phyloP scores from a whole-genome alignment of 148 eudicot genomes.

The Vaccinium vitisidaea region DNA sequence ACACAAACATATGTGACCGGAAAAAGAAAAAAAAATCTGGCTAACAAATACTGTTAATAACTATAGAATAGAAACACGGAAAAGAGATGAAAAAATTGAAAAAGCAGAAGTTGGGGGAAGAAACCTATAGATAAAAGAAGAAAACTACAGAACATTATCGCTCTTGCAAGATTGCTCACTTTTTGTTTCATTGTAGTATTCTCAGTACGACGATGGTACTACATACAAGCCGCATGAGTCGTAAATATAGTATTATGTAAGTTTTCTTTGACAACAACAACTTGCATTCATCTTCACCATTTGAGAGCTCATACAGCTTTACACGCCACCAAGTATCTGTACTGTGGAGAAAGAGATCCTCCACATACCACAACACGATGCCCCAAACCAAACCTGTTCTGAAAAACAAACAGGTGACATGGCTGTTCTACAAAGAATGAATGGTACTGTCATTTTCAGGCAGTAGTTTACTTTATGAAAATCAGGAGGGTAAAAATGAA shows the following conservation, averaged over 20 bases:
- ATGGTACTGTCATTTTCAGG: neutral
- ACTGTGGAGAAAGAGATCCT: neutral
- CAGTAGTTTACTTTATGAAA: neutral
- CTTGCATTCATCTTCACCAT: neutral
- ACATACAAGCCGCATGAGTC: neutral
- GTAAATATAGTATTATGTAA: neutral
- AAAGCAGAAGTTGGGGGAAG: neutral
- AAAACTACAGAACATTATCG: neutral
- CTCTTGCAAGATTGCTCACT: neutral
- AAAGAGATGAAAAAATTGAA: neutral
- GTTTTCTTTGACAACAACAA: neutral
- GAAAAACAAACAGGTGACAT: neutral
- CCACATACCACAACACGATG: neutral
- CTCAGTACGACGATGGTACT: neutral
- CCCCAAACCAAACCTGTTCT: neutral
- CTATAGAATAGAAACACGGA: neutral
- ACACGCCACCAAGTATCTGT: neutral
- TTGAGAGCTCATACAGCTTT: neutral
- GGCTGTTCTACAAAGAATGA: neutral
- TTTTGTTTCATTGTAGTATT: neutral
- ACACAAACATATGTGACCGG: neutral
- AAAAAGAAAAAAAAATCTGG: neutral
- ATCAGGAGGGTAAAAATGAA: neutral
- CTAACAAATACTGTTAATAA: neutral
- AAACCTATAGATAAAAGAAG: neutral